A percentile compares a stretch with the other conserved stretches of the same genome.
phyloP scores from a whole-genome alignment of 1,284 basidiomycete species.

The Ceratobasidium sp. region DNA sequence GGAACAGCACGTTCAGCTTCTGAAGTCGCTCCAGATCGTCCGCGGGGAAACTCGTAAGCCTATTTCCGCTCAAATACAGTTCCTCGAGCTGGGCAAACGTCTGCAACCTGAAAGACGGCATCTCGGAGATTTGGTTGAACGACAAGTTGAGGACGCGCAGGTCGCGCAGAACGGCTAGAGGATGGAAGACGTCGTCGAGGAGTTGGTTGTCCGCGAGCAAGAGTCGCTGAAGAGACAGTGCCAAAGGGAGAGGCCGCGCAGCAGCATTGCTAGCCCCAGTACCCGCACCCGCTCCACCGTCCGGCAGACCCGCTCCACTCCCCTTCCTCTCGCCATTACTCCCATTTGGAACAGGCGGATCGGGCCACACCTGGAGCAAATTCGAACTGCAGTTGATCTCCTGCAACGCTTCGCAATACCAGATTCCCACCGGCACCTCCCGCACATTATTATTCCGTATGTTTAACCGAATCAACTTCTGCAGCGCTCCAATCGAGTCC shows the following conservation, averaged over 20 bases:
- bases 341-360: constrained; percentile 61
- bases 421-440: constrained; percentile 80
- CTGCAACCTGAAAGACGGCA: constrained; percentile 81
- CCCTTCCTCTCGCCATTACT: constrained; percentile 52
- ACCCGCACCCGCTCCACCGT: constrained; percentile 23
- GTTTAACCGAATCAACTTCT: constrained; percentile 81
- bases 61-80: constrained; percentile 94
- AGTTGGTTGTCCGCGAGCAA: constrained; percentile 92
- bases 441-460: constrained; percentile 93
- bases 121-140: constrained; percentile 95
- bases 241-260: constrained; percentile 70
- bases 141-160: constrained; percentile 90
- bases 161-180: constrained; percentile 78
- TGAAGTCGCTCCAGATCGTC: constrained; percentile 83
- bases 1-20: constrained; percentile 77
- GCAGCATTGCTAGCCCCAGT: constrained; percentile 22
- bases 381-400: constrained; percentile 93
- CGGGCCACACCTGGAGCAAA: constrained; percentile 78
- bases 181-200: constrained; percentile 82
- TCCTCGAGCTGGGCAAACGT: constrained; percentile 78
- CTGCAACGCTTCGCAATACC: constrained; percentile 83
- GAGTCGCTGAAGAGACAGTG: constrained; percentile 77
- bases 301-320: constrained; percentile 46
- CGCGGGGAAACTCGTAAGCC: constrained; percentile 87
- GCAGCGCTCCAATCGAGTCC: constrained; percentile 77